These are phyloP conservation scores for Trametes sp. DNA, from an alignment of 1,284 basidiomycete genomes.

Conservation along the genomic window DNA sequence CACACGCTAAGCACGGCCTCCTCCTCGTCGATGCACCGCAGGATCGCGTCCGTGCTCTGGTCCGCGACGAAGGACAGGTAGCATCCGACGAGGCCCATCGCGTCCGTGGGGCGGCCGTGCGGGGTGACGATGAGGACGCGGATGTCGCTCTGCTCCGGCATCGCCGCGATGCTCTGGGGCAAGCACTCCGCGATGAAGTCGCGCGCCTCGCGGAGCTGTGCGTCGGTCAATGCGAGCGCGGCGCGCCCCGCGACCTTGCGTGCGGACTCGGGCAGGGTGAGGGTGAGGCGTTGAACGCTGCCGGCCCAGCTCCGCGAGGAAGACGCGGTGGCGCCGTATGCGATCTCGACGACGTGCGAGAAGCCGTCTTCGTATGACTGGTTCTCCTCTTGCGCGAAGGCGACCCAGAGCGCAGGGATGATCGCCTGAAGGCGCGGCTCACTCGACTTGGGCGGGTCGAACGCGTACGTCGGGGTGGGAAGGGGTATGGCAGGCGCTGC, in stretches of 20 bases:
- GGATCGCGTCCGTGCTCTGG: conserved; percentile 32
- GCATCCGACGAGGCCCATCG: conserved; percentile 38
- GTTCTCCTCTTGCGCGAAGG: conserved; percentile 29
- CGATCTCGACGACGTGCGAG: conserved; percentile 41
- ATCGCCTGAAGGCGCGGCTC: conserved; percentile 36
- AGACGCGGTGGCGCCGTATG: conserved; percentile 18
- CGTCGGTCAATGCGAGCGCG: conserved; percentile 37
- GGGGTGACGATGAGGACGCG: conserved; percentile 39
- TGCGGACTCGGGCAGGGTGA: conserved; percentile 32
- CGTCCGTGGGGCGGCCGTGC: conserved; percentile 38
- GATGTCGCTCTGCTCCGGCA: conserved; percentile 20
- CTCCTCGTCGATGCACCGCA: conserved; percentile 38
- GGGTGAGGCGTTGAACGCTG: conserved; percentile 28
- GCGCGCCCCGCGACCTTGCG: conserved; percentile 23
- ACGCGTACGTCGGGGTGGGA: conserved; percentile 6
- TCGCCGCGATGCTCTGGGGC: conserved; percentile 26
- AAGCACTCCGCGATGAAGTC: conserved; percentile 41
- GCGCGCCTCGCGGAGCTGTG: conserved; percentile 39
- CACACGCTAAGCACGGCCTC: conserved; percentile 38
- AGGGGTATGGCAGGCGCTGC: conserved; percentile 6
- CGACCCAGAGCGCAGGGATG: conserved; percentile 37
- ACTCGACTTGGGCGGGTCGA: conserved; percentile 22
- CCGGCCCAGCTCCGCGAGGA: conserved; percentile 26
- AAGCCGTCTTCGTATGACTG: conserved; percentile 30
- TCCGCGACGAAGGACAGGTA: conserved; percentile 38